A percentile compares a stretch with the other conserved stretches of the same genome.
These are phyloP conservation scores for Linderina pennispora DNA, from an alignment of 192 early-diverging fungal genomes.

Conservation along the genomic window DNA sequence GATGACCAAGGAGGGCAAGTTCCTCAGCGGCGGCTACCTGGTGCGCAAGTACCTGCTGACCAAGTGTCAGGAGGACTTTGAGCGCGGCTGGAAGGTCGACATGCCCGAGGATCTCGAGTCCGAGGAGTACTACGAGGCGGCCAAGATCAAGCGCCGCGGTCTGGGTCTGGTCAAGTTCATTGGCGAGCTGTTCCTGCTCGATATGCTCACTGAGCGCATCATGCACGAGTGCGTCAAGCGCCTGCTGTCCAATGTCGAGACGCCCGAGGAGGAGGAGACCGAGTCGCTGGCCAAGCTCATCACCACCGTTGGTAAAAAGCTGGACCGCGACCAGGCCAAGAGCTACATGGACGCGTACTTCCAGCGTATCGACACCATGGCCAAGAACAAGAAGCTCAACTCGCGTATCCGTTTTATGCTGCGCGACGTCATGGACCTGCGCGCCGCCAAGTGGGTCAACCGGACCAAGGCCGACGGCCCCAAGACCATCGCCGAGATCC, in stretches of 20 bases:
- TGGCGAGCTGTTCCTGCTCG: constrained; percentile 89
- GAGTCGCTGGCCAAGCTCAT: constrained; percentile 92
- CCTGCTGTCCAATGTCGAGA: constrained; percentile 62
- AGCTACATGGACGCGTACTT: constrained; percentile 82
- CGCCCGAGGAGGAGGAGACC: constrained; percentile 91
- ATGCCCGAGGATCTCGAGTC: constrained; percentile 70
- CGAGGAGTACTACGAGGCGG: constrained; percentile 75
- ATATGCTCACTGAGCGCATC: constrained; percentile 89
- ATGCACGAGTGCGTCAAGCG: constrained; percentile 89
- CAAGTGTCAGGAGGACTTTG: constrained; percentile 94
- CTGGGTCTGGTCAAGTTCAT: constrained; percentile 93
- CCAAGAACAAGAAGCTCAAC: constrained; percentile 57
- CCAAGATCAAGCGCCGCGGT: constrained; percentile 90
- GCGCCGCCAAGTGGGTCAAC: constrained; percentile 69
- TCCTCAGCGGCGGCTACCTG: constrained; percentile 52
- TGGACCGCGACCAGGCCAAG: constrained; percentile 57
- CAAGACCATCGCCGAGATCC: constrained; percentile 91
- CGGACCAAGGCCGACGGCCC: constrained; percentile 62
- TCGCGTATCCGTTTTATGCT: constrained; percentile 95
- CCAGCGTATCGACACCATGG: constrained; percentile 71
- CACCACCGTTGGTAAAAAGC: constrained; percentile 75
- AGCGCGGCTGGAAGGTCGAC: constrained; percentile 80
- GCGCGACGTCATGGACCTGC: constrained; percentile 79
- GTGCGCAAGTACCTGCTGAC: constrained; percentile 92
- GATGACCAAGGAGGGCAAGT: constrained; percentile 49